Base-by-base conservation (phyloP, 768 basidiomycete species). In the Suillus brevipes region DNA sequence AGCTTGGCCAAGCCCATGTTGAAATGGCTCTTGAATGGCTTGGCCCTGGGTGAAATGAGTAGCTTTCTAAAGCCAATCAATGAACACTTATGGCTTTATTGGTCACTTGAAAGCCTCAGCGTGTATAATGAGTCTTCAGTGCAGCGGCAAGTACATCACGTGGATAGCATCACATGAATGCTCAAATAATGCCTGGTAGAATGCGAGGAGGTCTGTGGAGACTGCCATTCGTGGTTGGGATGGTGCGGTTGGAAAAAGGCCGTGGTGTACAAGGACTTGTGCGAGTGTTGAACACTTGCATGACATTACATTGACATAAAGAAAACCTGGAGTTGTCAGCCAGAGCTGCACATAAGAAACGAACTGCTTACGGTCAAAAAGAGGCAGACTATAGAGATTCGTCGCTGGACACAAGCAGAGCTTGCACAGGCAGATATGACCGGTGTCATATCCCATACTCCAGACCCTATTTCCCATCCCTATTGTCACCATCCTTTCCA, bases 121-220 rank as follows among this genome's bases (percentile, higher is more conserved):
- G 28, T 6, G 31, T 14, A 9, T 67, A 63, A 40, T 67, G 55
- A 62, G 52, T n/a, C 16, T 43, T 20, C 37, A 59, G 14, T 1
- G 14, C 49, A 36, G 25, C 25, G 2, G 65, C 57, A 18, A 58
- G n/a, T 4, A 10, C 16, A 62, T n/a, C n/a, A n/a, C n/a, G n/a
- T 77, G 52, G 64, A 69, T 66, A 55, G 61, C 28, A 60, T 81
- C 74, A 28, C 78, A 80, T 0, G 80, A 78, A 0, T 70, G 66
- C 63, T 80, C 74, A 56, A 81, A 81, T 0, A 80, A 63, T 2
- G 75, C 72, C 0, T 61, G 61, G 61, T 78, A 80, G 64, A 80
- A 78, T 4, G 75, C 65, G 0, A 80, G 67, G 0, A 80, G 67
- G 4, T 77, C 71, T 7, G 78, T 67, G 0, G 72, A 74, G 6